Evolutionary conservation across 768 basidiomycete genomes (phyloP), one percentile per base, ranked within the genome.

Genomic region (Lentinula detonsa): DNA sequence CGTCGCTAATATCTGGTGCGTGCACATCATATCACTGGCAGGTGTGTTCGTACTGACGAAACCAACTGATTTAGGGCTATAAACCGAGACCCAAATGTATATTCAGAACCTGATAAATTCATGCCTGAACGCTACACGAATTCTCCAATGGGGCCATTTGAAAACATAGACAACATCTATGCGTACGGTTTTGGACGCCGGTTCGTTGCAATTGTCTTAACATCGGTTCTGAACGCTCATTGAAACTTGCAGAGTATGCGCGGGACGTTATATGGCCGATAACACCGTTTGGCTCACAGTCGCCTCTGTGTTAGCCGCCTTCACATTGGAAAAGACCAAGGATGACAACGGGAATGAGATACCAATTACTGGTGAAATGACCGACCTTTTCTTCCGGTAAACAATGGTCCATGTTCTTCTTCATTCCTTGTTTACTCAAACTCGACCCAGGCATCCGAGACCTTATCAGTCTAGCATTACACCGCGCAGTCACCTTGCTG

Each of bases 81-180:
- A 18, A 65, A 69, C 16, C 68, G 65, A 7, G 68, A 71, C 58
- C 69, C 70, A 1, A 61, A 63, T 15, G 61, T 67, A n/a, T 71
- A 64, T 35, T 63, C 63, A 4, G 61, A 70, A 40, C 70, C 69
- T 7, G 57, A 71, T 16, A 61, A 49, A 8, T 71, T 71, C 52
- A 34, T 65, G 15, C 46, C 64, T 6, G 53, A 50, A 6, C 63
- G 70, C 15, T 70, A 64, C 66, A n/a, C 67, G 15, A 63, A 37
- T 7, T 46, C 43, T n/a, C 16, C 40, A 4, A 55, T 21, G 31
- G 34, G 34, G 16, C 35, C 60, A 23, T 53, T 62, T 13, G 59
- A 21, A 21, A 42, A 21, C 46, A 50, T 46, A 4, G 45, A 54
- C 21, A 42, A 53, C 33, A 52, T 60, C 15, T 42, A 31, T 11